Base-by-base conservation (phyloP, 2,329 filamentous ascomycete species). In the Biscogniauxia marginata region DNA sequence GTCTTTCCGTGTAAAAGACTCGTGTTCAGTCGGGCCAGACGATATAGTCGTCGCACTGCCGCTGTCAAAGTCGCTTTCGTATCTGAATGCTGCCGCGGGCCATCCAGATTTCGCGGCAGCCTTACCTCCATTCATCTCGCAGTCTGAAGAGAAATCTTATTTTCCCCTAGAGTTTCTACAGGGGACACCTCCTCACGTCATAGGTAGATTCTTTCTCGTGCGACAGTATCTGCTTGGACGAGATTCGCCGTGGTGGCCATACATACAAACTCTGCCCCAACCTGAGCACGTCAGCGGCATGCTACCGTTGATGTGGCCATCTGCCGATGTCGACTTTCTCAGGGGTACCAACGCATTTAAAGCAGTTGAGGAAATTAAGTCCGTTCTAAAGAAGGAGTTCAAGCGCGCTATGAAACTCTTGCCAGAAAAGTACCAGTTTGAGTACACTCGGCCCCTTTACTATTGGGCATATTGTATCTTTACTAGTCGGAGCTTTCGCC, bases 121-220 rank as follows among this genome's bases (percentile, higher is more conserved):
- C 2, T 47, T 63, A 4, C 52, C 54, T 22, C 39, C 55, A 22
- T 50, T 56, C 49, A 55, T 60, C 48, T 7, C 22, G 34, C 23
- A 25, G 5, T 51, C 56, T 16, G 49, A 46, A 49, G 57, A 62
- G 5, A 25, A 62, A 2, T 25, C 50, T n/a, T 57, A 62, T 59
- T 82, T 89, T 48, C 79, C 83, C 0, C 49, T 62, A 0, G 66
- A 67, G 1, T 84, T 89, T 61, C 70, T 88, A 48, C 63, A 75
- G 1, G 65, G 67, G 4, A 70, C 79, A 1, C 79, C 81, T 1
- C 79, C 84, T 0, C 82, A 89, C 62, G 83, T 89, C 55, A 73
- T 86, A 49, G 81, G 84, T 7, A 81, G 86, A 3, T 88, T 91
- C 71, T 87, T 89, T 60, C 77, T 92, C 5, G 79, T 89, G 67